phyloP scores from a whole-genome alignment of 495 filamentous ascomycete species.

The Oleoguttula mirabilis region DNA sequence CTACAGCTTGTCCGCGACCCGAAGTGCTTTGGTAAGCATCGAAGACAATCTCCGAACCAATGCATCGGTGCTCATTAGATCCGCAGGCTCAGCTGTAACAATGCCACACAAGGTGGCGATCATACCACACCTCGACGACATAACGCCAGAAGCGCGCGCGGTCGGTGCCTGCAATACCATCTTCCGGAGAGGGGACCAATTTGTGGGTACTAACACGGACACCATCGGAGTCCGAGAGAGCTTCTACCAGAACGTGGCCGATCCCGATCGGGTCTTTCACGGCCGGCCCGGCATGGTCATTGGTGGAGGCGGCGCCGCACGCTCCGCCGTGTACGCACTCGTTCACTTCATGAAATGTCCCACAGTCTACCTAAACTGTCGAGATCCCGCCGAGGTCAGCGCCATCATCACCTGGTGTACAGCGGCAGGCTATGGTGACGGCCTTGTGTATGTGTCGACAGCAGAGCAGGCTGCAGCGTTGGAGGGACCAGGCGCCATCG shows the following conservation, averaged over 20 bases:
- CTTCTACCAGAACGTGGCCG: constrained; percentile 46
- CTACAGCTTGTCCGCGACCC: constrained; percentile 38
- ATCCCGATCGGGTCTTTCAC: constrained; percentile 36
- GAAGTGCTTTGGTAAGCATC: constrained; percentile 39
- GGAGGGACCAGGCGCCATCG: constrained; percentile 47
- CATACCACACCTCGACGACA: constrained; percentile 52
- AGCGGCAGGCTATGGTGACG: constrained; percentile 38
- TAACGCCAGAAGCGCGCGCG: constrained; percentile 53
- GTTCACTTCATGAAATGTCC: constrained; percentile 52
- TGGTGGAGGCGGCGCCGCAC: constrained; percentile 58
- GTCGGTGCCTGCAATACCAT: constrained; percentile 67
- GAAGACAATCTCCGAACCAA: no score
- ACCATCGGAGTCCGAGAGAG: constrained; percentile 60
- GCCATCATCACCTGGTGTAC: constrained; percentile 47
- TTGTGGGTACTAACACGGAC: constrained; percentile 65
- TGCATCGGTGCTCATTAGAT: background rate
- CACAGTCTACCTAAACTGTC: constrained; percentile 59
- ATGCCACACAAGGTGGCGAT: constrained; percentile 68
- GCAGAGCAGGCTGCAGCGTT: constrained; percentile 43
- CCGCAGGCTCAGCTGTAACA: constrained; percentile 48
- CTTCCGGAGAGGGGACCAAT: constrained; percentile 43
- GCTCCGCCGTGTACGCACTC: constrained; percentile 53
- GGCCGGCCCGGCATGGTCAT: constrained; percentile 47
- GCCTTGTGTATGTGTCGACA: constrained; percentile 43
- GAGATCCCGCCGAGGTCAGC: constrained; percentile 49